phyloP scores from a whole-genome alignment of 345 rosid species.

The Dovyalis caffra region DNA sequence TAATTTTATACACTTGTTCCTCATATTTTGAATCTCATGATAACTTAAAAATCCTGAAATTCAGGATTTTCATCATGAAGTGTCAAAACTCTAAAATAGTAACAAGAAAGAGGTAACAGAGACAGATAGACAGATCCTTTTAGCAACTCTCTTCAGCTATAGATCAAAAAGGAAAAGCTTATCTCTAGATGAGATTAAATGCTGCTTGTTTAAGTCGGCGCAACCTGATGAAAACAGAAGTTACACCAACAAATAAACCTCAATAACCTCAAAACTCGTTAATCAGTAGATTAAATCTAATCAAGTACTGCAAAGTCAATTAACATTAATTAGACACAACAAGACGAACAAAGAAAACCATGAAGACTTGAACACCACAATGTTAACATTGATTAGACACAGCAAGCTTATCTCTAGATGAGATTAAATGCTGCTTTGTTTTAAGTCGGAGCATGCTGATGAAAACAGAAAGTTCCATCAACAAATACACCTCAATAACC shows the following conservation, averaged over 20 bases:
- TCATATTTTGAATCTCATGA: neutral
- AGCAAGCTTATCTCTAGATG: neutral
- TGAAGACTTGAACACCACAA: neutral
- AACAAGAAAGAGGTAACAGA: neutral
- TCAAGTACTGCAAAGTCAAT: neutral
- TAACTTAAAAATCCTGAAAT: neutral
- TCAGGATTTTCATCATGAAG: neutral
- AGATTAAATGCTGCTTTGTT: neutral
- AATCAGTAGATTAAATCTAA: no score
- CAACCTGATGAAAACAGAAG: neutral
- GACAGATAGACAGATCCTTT: neutral
- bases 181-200: neutral
- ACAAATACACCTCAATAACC: no score
- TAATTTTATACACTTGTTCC: neutral
- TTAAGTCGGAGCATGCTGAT: neutral
- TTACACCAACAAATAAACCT: no score
- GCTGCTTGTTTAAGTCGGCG: neutral
- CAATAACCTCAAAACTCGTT: no score
- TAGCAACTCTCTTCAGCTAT: neutral
- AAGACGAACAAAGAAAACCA: neutral
- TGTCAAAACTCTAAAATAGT: neutral
- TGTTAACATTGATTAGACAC: no score
- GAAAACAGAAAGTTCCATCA: no score
- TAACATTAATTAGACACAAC: neutral
- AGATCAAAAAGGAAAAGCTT: neutral